Base-by-base conservation (phyloP, 805 yeast genomes). In the Aciculoconidium aculeatum region DNA sequence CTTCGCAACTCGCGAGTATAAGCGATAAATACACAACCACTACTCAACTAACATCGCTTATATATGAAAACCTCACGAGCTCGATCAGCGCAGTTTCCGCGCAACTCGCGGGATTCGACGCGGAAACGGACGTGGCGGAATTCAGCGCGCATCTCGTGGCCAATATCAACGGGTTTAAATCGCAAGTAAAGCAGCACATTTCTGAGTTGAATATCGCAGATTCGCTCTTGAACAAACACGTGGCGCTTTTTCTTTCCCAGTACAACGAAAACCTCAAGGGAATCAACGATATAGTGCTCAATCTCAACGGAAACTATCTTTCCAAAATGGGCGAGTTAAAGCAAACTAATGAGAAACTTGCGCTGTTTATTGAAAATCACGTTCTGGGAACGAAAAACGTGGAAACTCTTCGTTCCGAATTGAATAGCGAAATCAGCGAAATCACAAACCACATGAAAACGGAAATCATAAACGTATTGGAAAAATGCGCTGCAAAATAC, bases 21-120 rank as follows among this genome's bases (percentile, higher is more conserved):
- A 39, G 30, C 21, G 37, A 36, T 17, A 34, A 33, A 21, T 37
- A 27, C 27, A 28, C 18, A 20, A 40, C 35, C 3, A 36, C 39
- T 3, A 27, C 36, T 11, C 36, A 33, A 25, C 28, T 40, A 15
- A 30, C 37, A 7, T 27, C 26, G 12, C 25, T 40, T 11, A 37
- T 40, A 11, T 32, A 33, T 17, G 35, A 35, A 11, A 36, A 37
- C 15, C 21, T 40, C 17, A 32, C 25, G 15, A 32, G 15, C 15
- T 40, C 44, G 5, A 31, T 40, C n/a, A 23, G 20, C 11, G 19
- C 17, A 17, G 23, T 31, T 17, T 23, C 29, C 13, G n/a, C n/a
- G n/a, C 25, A 27, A 6, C 17, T 31, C 12, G 19, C 25, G 15
- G 27, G 30, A 4, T 22, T 27, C 19, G 5, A 14, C 15, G 13